Evolutionary conservation across 495 filamentous ascomycete species (phyloP).

Genomic region (Trichoderma erinaceum): DNA sequence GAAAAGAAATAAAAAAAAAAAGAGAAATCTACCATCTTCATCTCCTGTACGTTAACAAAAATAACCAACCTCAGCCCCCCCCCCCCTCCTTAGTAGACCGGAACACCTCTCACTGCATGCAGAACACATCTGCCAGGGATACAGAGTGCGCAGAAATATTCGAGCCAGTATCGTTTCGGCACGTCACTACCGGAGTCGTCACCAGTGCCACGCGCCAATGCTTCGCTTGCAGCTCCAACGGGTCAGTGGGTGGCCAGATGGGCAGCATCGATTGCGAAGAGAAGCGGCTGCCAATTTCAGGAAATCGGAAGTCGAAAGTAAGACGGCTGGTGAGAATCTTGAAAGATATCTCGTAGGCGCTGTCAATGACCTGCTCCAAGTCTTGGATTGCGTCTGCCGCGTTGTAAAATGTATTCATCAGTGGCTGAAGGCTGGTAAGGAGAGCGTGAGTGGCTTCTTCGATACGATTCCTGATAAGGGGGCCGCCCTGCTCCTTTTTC

Average conservation of each 20-base stretch:
- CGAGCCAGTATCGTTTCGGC: slow-evolving; percentile 13
- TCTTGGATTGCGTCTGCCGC: not conserved
- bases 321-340: slow-evolving; percentile 16
- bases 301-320: slow-evolving; percentile 16
- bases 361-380: slow-evolving; percentile 10
- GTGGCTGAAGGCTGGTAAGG: not conserved
- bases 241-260: slow-evolving; percentile 12
- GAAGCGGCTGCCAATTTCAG: slow-evolving; percentile 16
- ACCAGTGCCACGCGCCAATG: slow-evolving; percentile 17
- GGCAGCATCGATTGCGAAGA: slow-evolving; percentile 10
- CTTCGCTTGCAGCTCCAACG: slow-evolving; percentile 13
- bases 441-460: slow-evolving; percentile 1
- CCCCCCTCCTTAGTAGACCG: not conserved
- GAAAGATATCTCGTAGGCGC: slow-evolving; percentile 15
- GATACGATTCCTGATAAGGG: not conserved
- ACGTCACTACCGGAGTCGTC: slow-evolving; percentile 16
- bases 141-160: slow-evolving; percentile 17
- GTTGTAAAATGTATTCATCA: slow-evolving; percentile 8
- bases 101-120: slow-evolving; percentile 9
- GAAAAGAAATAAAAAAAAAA: too few relatives aligned
- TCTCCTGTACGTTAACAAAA: too few relatives aligned
- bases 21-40: too few relatives aligned
- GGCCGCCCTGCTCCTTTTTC: not conserved
- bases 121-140: slow-evolving; percentile 15
- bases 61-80: not conserved